A percentile compares a stretch with the other conserved stretches of the same genome.
phyloP scores from a whole-genome alignment of 805 yeast species.

The Wickerhamomyces bisporus region DNA sequence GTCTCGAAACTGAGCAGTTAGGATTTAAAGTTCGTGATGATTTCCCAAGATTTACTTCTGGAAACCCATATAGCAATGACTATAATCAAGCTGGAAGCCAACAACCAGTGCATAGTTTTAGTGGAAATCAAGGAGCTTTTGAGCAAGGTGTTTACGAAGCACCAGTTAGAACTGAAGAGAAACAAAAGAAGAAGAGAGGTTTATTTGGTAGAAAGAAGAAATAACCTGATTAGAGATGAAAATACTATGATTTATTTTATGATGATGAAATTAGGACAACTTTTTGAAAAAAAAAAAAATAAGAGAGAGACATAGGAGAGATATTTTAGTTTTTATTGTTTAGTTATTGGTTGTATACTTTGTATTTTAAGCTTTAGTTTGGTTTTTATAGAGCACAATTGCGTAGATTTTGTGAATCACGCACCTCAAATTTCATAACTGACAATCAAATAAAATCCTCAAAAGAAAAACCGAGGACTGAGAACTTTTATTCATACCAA shows the following conservation, averaged over 20 bases:
- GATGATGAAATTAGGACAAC: background rate
- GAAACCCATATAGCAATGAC: constrained; percentile 29
- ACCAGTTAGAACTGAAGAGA: constrained; percentile 33
- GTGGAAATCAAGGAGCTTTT: constrained; percentile 31
- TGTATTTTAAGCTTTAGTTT: too few relatives aligned
- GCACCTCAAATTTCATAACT: too few relatives aligned
- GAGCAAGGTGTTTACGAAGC: constrained; percentile 63
- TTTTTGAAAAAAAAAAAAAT: background rate
- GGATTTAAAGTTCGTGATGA: constrained; percentile 85
- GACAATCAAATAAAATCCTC: too few relatives aligned
- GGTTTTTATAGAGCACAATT: too few relatives aligned
- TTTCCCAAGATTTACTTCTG: constrained; percentile 50
- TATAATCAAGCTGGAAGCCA: constrained; percentile 20
- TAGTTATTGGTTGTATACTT: too few relatives aligned
- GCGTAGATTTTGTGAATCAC: too few relatives aligned
- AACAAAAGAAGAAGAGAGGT: constrained; percentile 73
- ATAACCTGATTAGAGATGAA: constrained; percentile 6
- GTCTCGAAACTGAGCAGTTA: constrained; percentile 67
- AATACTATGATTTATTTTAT: background rate
- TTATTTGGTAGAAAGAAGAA: constrained; percentile 71
- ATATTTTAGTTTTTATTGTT: too few relatives aligned
- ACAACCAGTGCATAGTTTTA: constrained; percentile 27
- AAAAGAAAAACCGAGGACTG: background rate
- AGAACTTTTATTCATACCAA: background rate
- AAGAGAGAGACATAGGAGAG: too few relatives aligned